These are phyloP conservation scores for Phytopythium delawarense DNA, from an alignment of 352 stramenopile genomes.

Conservation along the genomic window DNA sequence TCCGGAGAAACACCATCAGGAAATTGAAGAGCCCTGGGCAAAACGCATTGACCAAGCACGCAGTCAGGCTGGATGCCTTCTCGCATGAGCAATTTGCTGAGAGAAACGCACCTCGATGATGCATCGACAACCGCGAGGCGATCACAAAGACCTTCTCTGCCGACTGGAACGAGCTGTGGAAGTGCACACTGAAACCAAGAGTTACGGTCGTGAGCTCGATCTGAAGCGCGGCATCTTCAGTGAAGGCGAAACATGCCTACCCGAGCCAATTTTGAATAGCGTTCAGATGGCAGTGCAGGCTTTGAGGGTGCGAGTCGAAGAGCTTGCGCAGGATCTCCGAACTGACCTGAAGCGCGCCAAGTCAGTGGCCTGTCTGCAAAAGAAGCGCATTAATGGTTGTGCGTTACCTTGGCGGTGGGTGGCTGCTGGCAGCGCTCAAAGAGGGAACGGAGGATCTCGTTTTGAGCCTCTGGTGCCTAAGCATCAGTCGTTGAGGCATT, in stretches of 20 bases:
- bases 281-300: conserved; percentile 41
- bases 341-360: conserved; percentile 3
- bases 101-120: conserved; percentile 32
- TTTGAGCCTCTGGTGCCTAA: conserved; percentile 46
- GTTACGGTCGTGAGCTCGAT: neutral
- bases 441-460: conserved; percentile 37
- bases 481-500: neutral
- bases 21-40: conserved; percentile 70
- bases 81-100: neutral
- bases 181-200: conserved; percentile 27
- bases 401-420: conserved; percentile 22
- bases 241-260: conserved; percentile 13
- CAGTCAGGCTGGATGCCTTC: neutral
- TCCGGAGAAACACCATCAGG: conserved; percentile 77
- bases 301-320: conserved; percentile 36
- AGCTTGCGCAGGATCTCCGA: conserved; percentile 26
- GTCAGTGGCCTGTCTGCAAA: neutral
- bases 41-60: neutral
- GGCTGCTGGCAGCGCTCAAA: conserved; percentile 31
- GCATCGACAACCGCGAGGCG: conserved; percentile 31
- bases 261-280: conserved; percentile 69
- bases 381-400: neutral
- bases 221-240: neutral
- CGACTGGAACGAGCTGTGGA: conserved; percentile 36
- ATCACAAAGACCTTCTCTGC: conserved; percentile 45